Base-by-base conservation (phyloP, 2,329 filamentous ascomycete species). In the Fusarium nanum region DNA sequence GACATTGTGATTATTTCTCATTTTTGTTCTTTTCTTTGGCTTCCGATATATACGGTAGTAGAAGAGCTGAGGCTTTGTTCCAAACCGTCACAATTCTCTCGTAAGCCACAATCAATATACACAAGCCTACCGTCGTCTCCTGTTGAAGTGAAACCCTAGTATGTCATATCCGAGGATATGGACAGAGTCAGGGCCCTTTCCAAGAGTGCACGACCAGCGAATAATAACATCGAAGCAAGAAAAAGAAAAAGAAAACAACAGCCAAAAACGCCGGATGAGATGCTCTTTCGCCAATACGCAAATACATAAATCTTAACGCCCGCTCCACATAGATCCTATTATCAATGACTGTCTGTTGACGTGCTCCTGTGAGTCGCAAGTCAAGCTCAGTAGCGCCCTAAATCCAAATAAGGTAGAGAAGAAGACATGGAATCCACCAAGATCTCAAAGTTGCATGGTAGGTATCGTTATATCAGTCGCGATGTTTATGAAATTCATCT, bases 241-340 rank as follows among this genome's bases (percentile, higher is more conserved):
- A 53, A 30, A 55, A 52, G 52, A 61, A 54, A 56, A 18, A 7
- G 34, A 56, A 56, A 37, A 37, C 9, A n/a, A 37, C 34, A n/a
- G 16, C 45, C 52, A 57, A 69, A 74, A 75, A 76, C 74, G 70
- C 75, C 74, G 58, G 45, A 73, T 76, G 74, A 71, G 55, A 73
- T 68, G 63, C 58, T 74, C 50, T 64, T 52, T 57, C 40, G 55
- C 47, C 53, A 56, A 70, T 66, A 57, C 59, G 46, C 47, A 68
- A 60, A 63, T 63, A 48, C 55, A 60, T 45, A 56, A 69, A 44
- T 25, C 55, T 45, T 25, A 20, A 77, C 76, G 70, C 76, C 75
- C 66, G 73, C 76, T 77, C 62, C 67, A 60, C 60, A 66, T 54
- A 71, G 53, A 64, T 54, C 57, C 63, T 68, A 64, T 42, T 63